phyloP scores from a whole-genome alignment of 495 filamentous ascomycete genomes.

The Trichocladium uniseriatum region DNA sequence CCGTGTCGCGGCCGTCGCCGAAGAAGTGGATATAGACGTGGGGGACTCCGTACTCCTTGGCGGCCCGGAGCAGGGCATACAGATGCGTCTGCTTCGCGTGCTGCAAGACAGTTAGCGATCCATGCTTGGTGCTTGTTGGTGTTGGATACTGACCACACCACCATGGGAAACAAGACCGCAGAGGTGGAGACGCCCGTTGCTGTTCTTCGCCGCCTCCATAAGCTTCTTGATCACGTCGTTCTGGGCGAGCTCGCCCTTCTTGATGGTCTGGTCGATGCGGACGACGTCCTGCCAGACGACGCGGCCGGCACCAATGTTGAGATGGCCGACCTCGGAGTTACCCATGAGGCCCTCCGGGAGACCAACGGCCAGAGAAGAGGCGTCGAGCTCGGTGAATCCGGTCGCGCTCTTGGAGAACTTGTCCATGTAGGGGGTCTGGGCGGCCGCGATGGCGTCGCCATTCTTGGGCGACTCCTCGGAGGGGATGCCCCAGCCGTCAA shows the following conservation, averaged over 20 bases:
- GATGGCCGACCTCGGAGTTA: conserved; percentile 94
- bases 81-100: conserved; percentile 93
- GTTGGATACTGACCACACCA: conserved; percentile 57
- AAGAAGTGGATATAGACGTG: conserved; percentile 98
- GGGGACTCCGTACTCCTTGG: conserved; percentile 77
- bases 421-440: conserved; percentile 67
- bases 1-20: conserved; percentile 93
- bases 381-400: conserved; percentile 66
- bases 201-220: conserved; percentile 72
- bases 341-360: conserved; percentile 97
- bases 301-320: conserved; percentile 96
- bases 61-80: conserved; percentile 73
- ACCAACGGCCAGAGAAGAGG: conserved; percentile 90
- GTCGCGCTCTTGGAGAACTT: conserved; percentile 31
- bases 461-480: conserved; percentile 63
- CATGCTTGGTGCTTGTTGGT: not conserved
- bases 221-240: conserved; percentile 69
- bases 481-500: conserved; percentile 96
- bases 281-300: conserved; percentile 99
- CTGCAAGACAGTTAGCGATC: conserved; percentile 22
- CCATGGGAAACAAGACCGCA: conserved; percentile 86
- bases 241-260: conserved; percentile 72
- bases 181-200: conserved; percentile 86
- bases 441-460: conserved; percentile 90
- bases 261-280: conserved; percentile 90